Conservation (phyloP, 2,329 filamentous ascomycete genomes). For the Phyllosticta paracitricarpa region DNA sequence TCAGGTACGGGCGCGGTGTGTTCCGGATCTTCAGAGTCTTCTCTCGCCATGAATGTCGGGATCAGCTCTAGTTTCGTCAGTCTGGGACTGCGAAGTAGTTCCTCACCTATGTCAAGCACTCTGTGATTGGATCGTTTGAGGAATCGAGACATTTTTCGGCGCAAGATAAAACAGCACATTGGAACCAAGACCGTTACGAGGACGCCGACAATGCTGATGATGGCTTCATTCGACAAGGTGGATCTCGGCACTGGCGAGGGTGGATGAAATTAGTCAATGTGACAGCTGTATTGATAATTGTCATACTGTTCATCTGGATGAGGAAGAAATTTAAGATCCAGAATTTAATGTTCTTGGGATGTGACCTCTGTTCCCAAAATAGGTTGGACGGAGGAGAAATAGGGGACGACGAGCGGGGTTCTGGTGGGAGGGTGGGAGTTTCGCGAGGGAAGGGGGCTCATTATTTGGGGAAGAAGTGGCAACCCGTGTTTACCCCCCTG, state of each 20-base stretch:
- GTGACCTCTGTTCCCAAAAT: no score
- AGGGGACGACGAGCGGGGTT: no score
- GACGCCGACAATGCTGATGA: not conserved
- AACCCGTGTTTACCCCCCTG: no score
- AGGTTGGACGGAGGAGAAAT: no score
- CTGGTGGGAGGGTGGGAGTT: no score
- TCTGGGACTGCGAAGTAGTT: not conserved
- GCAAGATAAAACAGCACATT: not conserved
- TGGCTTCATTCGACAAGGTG: not conserved
- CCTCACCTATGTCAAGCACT: not conserved
- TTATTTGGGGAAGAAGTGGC: no score
- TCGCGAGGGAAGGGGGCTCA: no score
- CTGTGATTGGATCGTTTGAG: not conserved
- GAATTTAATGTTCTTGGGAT: no score
- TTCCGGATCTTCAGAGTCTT: not conserved
- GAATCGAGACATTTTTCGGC: not conserved
- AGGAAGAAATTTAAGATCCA: no score
- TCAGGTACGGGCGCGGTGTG: not conserved
- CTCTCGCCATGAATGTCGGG: not conserved
- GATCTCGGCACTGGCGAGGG: not conserved
- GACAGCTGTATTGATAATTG: not conserved
- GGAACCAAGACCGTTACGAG: not conserved
- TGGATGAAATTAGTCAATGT: not conserved
- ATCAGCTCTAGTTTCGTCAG: not conserved
- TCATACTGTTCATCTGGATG: not conserved